Percentiles rank a stretch among this genome's conserved stretches.
Conservation (phyloP, 2,329 filamentous ascomycete species). For the Sporothrix euskadiensis region DNA sequence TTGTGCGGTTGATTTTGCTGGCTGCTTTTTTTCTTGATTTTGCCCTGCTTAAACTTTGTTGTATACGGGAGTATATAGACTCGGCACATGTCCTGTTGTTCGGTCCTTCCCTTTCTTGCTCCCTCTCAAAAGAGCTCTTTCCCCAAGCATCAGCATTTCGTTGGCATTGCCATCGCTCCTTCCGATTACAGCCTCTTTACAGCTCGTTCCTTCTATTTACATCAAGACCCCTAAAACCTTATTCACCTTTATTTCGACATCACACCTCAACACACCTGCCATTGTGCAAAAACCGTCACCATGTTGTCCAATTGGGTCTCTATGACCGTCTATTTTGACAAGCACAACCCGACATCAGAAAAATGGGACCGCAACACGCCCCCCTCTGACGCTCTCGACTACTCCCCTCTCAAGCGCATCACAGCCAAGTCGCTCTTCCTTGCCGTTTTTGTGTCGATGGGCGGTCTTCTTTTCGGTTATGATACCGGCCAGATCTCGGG, state of each 20-base stretch:
- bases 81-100: not conserved
- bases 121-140: not conserved
- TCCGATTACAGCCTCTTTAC: not conserved
- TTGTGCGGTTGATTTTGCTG: not conserved
- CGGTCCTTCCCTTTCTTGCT: not conserved
- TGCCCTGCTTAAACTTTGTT: not conserved
- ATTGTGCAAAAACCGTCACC: not conserved
- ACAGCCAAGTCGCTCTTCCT: constrained; percentile 27
- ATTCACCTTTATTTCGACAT: not conserved
- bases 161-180: not conserved
- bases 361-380: constrained; percentile 25
- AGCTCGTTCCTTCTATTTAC: not conserved
- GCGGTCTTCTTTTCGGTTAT: constrained; percentile 47
- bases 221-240: not conserved
- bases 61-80: constrained; percentile 2
- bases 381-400: constrained; percentile 28
- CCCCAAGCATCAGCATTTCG: not conserved
- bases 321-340: constrained; percentile 27
- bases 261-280: not conserved
- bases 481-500: constrained; percentile 62
- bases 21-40: not conserved
- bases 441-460: constrained; percentile 32
- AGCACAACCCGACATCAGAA: constrained; percentile 28
- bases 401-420: constrained; percentile 29
- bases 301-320: constrained; percentile 21